phyloP scores from a whole-genome alignment of 2,329 filamentous ascomycete species.

The Penicillium sp. region DNA sequence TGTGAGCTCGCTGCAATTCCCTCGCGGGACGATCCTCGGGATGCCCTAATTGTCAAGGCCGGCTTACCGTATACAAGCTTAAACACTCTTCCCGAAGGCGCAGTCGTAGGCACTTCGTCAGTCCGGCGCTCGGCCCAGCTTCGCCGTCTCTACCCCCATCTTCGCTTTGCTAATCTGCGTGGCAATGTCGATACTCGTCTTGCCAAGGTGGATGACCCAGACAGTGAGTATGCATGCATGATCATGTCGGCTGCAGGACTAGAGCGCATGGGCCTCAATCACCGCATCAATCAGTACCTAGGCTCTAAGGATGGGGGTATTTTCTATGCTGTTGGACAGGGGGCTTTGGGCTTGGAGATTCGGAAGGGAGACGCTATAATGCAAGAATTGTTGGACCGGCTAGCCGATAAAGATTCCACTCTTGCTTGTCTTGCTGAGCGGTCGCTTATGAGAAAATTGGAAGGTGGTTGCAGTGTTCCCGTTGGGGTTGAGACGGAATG shows the following conservation, averaged over 20 bases:
- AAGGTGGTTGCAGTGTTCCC: no score
- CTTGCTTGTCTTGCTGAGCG: no score
- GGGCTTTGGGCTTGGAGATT: constrained; percentile 78
- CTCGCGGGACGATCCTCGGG: constrained; percentile 70
- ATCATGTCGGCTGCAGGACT: constrained; percentile 84
- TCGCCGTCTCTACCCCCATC: constrained; percentile 67
- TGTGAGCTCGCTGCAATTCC: constrained; percentile 72
- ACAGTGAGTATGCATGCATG: constrained; percentile 69
- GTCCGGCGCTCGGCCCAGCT: constrained; percentile 81
- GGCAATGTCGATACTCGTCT: constrained; percentile 83
- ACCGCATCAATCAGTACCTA: constrained; percentile 72
- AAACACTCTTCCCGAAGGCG: constrained; percentile 68
- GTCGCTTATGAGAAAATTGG: no score
- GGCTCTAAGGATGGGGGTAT: constrained; percentile 55
- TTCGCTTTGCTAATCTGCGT: constrained; percentile 74
- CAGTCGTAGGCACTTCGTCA: constrained; percentile 82
- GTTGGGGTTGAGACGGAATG: no score
- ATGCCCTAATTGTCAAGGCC: constrained; percentile 54
- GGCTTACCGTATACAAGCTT: constrained; percentile 59
- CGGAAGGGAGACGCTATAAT: no score
- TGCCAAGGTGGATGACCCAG: constrained; percentile 73
- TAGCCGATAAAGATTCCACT: no score
- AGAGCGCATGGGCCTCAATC: constrained; percentile 66
- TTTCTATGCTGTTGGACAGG: constrained; percentile 85
- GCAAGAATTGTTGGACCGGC: no score